phyloP scores from a whole-genome alignment of 371 early-diverging fungal genomes.

The Mortierella sp. region DNA sequence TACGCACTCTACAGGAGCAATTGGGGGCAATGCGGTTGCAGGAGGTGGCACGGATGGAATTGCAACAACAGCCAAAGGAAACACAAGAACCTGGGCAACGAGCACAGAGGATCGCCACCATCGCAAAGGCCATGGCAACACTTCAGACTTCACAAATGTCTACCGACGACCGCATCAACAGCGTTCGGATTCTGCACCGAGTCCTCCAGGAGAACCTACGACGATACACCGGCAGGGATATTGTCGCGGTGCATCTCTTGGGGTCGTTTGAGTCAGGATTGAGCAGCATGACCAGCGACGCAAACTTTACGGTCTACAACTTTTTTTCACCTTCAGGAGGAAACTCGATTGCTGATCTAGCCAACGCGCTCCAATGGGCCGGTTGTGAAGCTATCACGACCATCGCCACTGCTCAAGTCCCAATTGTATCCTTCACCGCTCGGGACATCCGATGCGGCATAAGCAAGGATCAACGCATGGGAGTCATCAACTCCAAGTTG shows the following conservation, averaged over 20 bases:
- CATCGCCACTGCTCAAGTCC: constrained; percentile 62
- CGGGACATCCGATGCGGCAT: constrained; percentile 63
- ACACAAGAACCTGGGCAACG: neutral
- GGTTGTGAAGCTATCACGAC: neutral
- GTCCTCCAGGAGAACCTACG: neutral
- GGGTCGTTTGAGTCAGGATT: constrained; percentile 8
- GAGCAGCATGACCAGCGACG: neutral
- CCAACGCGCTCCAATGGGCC: neutral
- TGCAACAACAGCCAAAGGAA: neutral
- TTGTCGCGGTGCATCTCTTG: neutral
- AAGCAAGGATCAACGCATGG: constrained; percentile 68
- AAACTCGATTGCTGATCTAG: neutral
- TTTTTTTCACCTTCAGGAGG: neutral
- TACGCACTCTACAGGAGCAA: neutral
- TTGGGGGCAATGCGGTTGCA: neutral
- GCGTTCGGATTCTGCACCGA: neutral
- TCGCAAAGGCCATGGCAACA: neutral
- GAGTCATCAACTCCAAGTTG: constrained; percentile 69
- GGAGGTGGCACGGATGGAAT: neutral
- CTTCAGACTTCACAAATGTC: neutral
- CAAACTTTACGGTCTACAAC: neutral
- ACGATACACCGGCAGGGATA: neutral
- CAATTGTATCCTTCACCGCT: constrained; percentile 78
- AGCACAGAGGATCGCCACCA: neutral
- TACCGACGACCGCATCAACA: neutral